Evolutionary conservation across 148 eudicot species (phyloP).

Genomic region (Limonium bicolor): DNA sequence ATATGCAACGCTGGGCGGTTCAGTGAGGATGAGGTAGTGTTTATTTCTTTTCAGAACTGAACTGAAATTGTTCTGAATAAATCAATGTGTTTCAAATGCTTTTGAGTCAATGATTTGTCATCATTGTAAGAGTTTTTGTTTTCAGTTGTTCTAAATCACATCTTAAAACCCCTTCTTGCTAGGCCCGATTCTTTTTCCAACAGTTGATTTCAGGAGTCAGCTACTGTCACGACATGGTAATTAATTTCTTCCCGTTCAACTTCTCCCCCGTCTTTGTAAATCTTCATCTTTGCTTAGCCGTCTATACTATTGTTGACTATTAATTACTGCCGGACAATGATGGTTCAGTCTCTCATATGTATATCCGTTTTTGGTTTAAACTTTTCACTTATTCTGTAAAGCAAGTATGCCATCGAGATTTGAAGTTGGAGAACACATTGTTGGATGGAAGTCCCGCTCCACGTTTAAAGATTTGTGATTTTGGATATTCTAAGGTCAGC

Average conservation of each 20-base stretch:
- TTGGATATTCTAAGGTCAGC: constrained; percentile 85
- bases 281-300: not conserved
- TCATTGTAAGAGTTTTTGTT: not conserved
- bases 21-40: constrained; percentile 78
- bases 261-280: not conserved
- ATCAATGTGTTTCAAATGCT: not conserved
- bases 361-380: constrained; percentile 6
- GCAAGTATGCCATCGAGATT: constrained; percentile 95
- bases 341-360: too few species aligned
- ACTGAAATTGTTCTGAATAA: too few species aligned
- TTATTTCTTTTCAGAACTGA: too few species aligned
- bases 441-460: constrained; percentile 92
- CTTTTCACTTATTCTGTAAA: constrained; percentile 17
- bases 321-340: too few species aligned
- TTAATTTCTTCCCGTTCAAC: too few species aligned
- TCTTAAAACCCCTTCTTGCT: too few species aligned
- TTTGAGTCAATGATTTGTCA: not conserved
- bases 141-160: not conserved
- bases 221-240: constrained; percentile 98
- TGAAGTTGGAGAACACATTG: constrained; percentile 78
- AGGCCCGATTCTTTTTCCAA: constrained; percentile 96
- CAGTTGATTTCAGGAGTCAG: constrained; percentile 90
- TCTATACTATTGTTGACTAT: too few species aligned
- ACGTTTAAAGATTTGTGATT: constrained; percentile 87
- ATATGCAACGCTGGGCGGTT: constrained; percentile 84